These are phyloP conservation scores for Hypoxylon lenormandii DNA, from an alignment of 495 filamentous ascomycete species.

Conservation along the genomic window DNA sequence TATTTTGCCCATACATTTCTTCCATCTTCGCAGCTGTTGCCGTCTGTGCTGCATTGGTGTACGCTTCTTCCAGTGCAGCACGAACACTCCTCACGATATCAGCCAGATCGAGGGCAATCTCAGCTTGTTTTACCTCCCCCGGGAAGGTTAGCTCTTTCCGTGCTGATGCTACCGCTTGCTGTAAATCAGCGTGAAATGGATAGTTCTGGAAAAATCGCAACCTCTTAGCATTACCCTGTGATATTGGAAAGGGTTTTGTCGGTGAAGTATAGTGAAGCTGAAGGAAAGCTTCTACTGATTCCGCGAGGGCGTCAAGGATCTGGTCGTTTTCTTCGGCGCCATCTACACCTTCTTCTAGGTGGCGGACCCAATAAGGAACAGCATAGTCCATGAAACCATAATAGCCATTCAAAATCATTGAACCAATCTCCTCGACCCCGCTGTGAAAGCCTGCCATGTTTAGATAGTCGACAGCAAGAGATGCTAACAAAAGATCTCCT, in stretches of 20 bases:
- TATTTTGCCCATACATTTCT: constrained; percentile 51
- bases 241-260: background rate
- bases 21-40: constrained; percentile 21
- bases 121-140: background rate
- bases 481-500: constrained; percentile 2
- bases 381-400: constrained; percentile 55
- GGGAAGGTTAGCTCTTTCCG: background rate
- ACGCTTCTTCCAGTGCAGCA: constrained; percentile 42
- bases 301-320: constrained; percentile 24
- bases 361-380: constrained; percentile 52
- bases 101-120: constrained; percentile 31
- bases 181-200: background rate
- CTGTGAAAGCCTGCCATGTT: constrained; percentile 3
- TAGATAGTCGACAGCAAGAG: constrained; percentile 7
- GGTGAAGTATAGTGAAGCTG: constrained; percentile 10
- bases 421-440: too few relatives aligned
- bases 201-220: background rate
- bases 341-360: constrained; percentile 33
- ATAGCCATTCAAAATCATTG: constrained; percentile 33
- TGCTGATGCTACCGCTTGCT: constrained; percentile 7
- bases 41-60: background rate
- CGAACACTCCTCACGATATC: constrained; percentile 42
- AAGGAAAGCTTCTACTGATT: constrained; percentile 37
- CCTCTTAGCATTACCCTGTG: background rate
- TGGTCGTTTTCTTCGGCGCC: constrained; percentile 10